phyloP scores from a whole-genome alignment of 805 yeast genomes.

The Barnettozyma pratensis region DNA sequence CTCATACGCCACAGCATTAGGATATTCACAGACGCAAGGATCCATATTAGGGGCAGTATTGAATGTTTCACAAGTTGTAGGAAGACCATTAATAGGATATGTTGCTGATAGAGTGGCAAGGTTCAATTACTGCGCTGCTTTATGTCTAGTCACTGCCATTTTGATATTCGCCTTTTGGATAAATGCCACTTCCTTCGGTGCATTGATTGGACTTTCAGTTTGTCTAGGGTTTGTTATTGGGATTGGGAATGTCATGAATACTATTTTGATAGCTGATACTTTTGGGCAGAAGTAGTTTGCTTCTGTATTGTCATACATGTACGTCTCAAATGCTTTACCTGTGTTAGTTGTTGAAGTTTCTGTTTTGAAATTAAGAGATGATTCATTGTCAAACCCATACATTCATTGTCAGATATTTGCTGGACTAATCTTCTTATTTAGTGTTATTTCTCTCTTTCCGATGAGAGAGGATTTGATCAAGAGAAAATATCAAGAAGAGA shows the following conservation, averaged over 20 bases:
- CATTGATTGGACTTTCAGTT: conserved; percentile 36
- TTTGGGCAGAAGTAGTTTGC: conserved; percentile 31
- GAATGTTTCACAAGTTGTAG: conserved; percentile 42
- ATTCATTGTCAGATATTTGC: conserved; percentile 55
- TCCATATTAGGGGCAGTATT: conserved; percentile 40
- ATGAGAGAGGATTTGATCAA: conserved; percentile 46
- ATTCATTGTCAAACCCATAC: conserved; percentile 35
- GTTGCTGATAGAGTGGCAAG: conserved; percentile 41
- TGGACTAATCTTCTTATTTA: conserved; percentile 43
- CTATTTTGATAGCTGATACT: conserved; percentile 36
- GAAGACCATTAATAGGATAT: conserved; percentile 45
- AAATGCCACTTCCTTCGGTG: conserved; percentile 32
- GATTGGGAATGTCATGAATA: conserved; percentile 37
- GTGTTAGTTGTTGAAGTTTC: conserved; percentile 47
- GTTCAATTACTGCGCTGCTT: conserved; percentile 27
- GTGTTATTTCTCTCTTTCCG: conserved; percentile 35
- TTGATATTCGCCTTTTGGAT: conserved; percentile 44
- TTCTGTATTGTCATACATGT: conserved; percentile 11
- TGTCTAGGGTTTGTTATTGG: conserved; percentile 41
- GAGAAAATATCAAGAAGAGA: conserved; percentile 27
- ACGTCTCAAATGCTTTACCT: conserved; percentile 26
- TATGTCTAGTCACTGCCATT: conserved; percentile 25
- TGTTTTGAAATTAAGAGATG: conserved; percentile 41
- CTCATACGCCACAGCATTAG: conserved; percentile 42
- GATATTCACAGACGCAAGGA: conserved; percentile 38